Evolutionary conservation across 2,329 filamentous ascomycete species (phyloP).

Genomic region (Aspergillus sclerotialis): DNA sequence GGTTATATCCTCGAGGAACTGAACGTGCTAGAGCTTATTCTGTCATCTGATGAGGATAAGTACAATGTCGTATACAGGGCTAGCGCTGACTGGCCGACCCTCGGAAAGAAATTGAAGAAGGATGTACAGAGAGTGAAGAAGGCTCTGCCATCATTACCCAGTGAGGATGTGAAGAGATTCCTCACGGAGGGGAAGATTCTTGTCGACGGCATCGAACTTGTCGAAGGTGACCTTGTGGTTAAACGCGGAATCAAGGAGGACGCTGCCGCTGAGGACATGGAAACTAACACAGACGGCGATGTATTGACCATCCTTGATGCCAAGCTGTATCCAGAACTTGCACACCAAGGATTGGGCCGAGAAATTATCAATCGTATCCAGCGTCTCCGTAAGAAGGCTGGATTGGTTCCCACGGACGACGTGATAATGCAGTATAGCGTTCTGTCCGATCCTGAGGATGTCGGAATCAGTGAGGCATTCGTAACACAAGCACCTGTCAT

Average conservation of each 20-base stretch:
- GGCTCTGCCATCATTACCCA: conserved; percentile 70
- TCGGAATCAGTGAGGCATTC: conserved; percentile 66
- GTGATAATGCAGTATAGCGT: conserved; percentile 91
- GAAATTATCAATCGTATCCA: conserved; percentile 94
- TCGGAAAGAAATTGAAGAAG: conserved; percentile 97
- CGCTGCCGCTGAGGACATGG: conserved; percentile 63
- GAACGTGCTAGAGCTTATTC: conserved; percentile 77
- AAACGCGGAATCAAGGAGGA: conserved; percentile 71
- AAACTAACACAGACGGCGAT: conserved; percentile 82
- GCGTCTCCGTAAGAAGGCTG: conserved; percentile 86
- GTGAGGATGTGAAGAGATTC: conserved; percentile 74
- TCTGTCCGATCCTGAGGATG: conserved; percentile 67
- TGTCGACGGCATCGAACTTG: conserved; percentile 79
- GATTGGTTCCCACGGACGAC: conserved; percentile 84
- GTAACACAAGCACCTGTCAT: conserved; percentile 60
- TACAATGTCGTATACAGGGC: conserved; percentile 92
- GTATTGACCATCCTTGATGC: conserved; percentile 87
- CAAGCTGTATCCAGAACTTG: conserved; percentile 74
- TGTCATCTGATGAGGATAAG: conserved; percentile 79
- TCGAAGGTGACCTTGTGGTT: conserved; percentile 75
- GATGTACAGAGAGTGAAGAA: conserved; percentile 88
- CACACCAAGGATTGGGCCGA: conserved; percentile 78
- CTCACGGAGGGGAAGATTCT: conserved; percentile 65
- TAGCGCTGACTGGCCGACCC: conserved; percentile 81
- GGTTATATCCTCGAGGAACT: conserved; percentile 88